Evolutionary conservation across 176 grass and related monocot species (phyloP), one percentile per base, ranked within the genome.

Genomic region (Chloris gayana): DNA sequence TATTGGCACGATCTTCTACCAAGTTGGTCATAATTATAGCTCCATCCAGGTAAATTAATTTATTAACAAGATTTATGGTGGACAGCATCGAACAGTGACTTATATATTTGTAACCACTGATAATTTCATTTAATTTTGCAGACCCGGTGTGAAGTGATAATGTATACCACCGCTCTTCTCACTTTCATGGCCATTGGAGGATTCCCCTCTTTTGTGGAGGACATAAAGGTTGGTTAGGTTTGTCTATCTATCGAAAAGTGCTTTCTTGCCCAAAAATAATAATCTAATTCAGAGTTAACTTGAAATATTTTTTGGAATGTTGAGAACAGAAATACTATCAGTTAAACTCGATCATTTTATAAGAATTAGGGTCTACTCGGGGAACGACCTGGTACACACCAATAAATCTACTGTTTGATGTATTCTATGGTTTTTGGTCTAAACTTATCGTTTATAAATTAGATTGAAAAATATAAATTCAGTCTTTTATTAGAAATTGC

Each of bases 171-270:
- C 2, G 74, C 73, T 27, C 74, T 86, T 69, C 34, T 90, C 30
- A 86, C 84, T 14, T 86, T 86, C 51, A 86, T 90, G 88, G 41
- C 88, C 0, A 90, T 86, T 44, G 84, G 84, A 79, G 88, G 88
- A 64, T 90, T 90, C 27, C 88, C 88, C 9, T 90, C 88, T 30
- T 90, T 86, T 4, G 73, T 86, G 22, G 74, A 90, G 42, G 74
- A 86, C 26, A 25, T 82, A 14, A 74, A 74, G 57, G 74, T 80
- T 44, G 37, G 7, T 33, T 80, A 34, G 37, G 7, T 33, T 82
- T 64, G 26, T 71, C 17, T 54, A 5, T 44, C 30, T 3, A 25
- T 9, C 3, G 42, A 64, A 35, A 39, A 8, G 31, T 4, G 3
- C 7, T 31, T 24, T 6, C 19, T 33, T 26, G 9, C n/a, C n/a